Evolutionary conservation across 495 filamentous ascomycete species (phyloP).

Genomic region (Hyaloscypha finlandica): DNA sequence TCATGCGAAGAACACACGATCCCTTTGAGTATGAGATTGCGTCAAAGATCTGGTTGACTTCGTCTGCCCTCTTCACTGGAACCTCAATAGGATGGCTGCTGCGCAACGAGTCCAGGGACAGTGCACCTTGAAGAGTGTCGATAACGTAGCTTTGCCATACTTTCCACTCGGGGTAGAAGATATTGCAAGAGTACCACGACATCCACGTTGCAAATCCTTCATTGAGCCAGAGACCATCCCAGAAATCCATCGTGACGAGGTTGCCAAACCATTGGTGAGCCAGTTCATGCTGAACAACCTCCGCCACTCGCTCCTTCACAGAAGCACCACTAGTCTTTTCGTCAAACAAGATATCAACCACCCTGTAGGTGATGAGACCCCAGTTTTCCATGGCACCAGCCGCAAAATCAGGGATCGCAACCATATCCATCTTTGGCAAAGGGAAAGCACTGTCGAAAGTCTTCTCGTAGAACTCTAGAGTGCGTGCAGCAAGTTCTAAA

Average conservation of each 20-base stretch:
- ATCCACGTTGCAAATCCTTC: conserved; percentile 97
- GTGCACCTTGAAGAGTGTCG: conserved; percentile 84
- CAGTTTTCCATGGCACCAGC: conserved; percentile 99
- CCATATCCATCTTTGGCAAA: conserved; percentile 92
- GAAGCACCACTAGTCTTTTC: conserved; percentile 89
- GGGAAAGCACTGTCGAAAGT: conserved; percentile 74
- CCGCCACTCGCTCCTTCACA: conserved; percentile 90
- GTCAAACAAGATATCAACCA: conserved; percentile 89
- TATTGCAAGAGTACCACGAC: conserved; percentile 69
- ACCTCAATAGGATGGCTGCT: conserved; percentile 93
- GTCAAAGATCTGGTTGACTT: conserved; percentile 99
- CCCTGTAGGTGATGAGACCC: conserved; percentile 93
- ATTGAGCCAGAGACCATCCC: conserved; percentile 98
- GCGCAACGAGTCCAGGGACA: conserved; percentile 85
- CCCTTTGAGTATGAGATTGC: conserved; percentile 98
- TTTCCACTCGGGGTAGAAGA: conserved; percentile 97
- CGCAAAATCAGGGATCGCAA: conserved; percentile 82
- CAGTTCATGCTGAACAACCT: conserved; percentile 94
- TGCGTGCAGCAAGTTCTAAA: conserved; percentile 79
- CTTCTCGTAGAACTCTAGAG: conserved; percentile 91
- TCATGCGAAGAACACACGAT: conserved; percentile 94
- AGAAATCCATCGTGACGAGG: conserved; percentile 99
- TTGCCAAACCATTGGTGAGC: conserved; percentile 99
- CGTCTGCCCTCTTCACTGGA: conserved; percentile 86
- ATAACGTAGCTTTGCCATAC: conserved; percentile 97